These are phyloP conservation scores for Suillus sp. DNA, from an alignment of 768 basidiomycete genomes.

Conservation along the genomic window DNA sequence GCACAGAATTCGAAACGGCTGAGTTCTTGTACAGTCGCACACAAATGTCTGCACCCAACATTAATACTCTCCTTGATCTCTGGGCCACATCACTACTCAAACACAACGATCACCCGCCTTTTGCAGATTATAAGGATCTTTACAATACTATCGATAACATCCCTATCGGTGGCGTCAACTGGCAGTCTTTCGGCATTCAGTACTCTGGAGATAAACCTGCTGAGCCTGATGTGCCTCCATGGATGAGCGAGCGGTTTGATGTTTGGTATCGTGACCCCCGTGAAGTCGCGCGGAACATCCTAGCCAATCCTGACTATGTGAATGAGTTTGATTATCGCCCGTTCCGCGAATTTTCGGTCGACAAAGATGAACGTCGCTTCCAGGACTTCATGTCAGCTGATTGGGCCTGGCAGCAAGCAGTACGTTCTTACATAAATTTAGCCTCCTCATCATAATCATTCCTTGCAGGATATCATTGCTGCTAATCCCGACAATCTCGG, in stretches of 20 bases:
- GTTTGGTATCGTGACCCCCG: constrained; percentile 30
- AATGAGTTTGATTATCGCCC: constrained; percentile 23
- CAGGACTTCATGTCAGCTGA: constrained; percentile 30
- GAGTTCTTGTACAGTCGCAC: too few species aligned
- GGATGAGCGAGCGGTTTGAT: constrained; percentile 30
- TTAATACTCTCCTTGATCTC: constrained; percentile 23
- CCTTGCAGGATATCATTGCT: too few species aligned
- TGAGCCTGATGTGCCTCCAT: constrained; percentile 19
- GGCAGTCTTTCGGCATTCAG: constrained; percentile 32
- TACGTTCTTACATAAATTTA: constrained; percentile 21
- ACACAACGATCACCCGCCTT: constrained; percentile 25
- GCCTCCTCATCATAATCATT: neutral
- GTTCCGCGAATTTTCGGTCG: constrained; percentile 16
- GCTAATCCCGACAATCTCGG: too few species aligned
- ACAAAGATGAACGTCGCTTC: constrained; percentile 14
- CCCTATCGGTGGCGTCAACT: constrained; percentile 28
- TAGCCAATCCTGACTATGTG: constrained; percentile 26
- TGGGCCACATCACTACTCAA: constrained; percentile 21
- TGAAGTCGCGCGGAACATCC: constrained; percentile 20
- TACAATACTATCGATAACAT: constrained; percentile 30
- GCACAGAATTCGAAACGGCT: too few species aligned
- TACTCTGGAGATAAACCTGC: constrained; percentile 23
- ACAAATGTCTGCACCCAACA: constrained; percentile 16
- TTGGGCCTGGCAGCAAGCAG: constrained; percentile 35
- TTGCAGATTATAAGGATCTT: constrained; percentile 24